Base-by-base conservation (phyloP, 495 filamentous ascomycete genomes). In the Podospora sp. region DNA sequence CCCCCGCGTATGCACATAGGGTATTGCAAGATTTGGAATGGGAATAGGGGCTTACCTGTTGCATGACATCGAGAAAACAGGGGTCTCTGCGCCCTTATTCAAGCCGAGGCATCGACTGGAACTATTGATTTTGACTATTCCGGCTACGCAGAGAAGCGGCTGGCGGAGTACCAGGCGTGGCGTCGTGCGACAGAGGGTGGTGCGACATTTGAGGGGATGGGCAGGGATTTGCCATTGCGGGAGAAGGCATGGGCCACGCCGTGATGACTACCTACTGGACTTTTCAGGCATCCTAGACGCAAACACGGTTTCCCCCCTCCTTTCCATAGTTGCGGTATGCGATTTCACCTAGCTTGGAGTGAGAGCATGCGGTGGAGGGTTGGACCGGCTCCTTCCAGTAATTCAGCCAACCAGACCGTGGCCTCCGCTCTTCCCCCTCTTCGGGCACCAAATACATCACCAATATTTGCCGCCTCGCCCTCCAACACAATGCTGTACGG, bases 111-210 rank as follows among this genome's bases (percentile, higher is more conserved):
- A 24, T 57, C 53, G 2, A 57, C 53, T 14, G 53, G 53, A 4
- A 26, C 53, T 20, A 57, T 57, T 22, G 22, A 57, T 20, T 57
- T 57, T 26, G 53, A 57, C 53, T 57, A 57, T 26, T 3, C 7
- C 53, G 53, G 53, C 20, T 57, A 57, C 14, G 53, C 53, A 6
- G 53, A 57, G 24, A 57, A 57, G 53, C 53, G 53, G 53, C 53
- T 57, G 20, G 53, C 53, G 4, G 53, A 57, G 20, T 57, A 24
- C 53, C 24, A 26, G 20, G 53, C 53, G 24, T 57, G 53, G 53
- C 53, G 53, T 20, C 12, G 24, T 22, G 53, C 24, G 53, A 33
- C 29, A 8, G 22, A 21, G 53, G 53, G 24, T 5, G 53, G 53
- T 57, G n/a, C 5, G 53, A 14, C 22, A 3, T 33, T 33, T 33